These are phyloP conservation scores for Boletus eberwhitei DNA, from an alignment of 768 basidiomycete genomes.

Conservation along the genomic window DNA sequence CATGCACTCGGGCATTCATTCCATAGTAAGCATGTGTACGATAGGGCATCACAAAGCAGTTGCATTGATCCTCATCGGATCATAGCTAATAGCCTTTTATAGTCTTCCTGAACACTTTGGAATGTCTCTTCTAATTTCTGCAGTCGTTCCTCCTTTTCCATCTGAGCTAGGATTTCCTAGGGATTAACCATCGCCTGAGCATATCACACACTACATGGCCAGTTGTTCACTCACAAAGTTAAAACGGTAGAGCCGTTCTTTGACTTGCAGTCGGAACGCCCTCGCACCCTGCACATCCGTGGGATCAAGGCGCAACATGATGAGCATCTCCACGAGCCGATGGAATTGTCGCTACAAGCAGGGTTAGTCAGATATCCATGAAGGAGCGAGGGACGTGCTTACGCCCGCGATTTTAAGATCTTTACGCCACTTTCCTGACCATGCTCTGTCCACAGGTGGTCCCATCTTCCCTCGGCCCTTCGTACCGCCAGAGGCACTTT, in stretches of 20 bases:
- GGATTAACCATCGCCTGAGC: background rate
- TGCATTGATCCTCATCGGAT: conserved; percentile 23
- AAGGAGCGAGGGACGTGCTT: conserved; percentile 18
- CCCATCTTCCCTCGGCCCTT: conserved; percentile 58
- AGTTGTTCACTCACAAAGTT: conserved; percentile 69
- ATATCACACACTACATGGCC: background rate
- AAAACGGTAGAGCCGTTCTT: conserved; percentile 91
- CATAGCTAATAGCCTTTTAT: conserved; percentile 70
- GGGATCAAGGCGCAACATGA: conserved; percentile 67
- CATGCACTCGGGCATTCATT: background rate
- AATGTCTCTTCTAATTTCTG: conserved; percentile 94
- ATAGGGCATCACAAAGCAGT: conserved; percentile 1
- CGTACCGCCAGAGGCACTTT: conserved; percentile 21
- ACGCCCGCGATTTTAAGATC: conserved; percentile 91
- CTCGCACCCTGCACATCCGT: conserved; percentile 50
- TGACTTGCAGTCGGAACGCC: conserved; percentile 86
- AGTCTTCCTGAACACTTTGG: conserved; percentile 80
- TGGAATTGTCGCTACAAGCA: conserved; percentile 81
- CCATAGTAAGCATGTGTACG: no score
- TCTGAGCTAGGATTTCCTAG: conserved; percentile 83
- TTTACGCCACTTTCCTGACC: conserved; percentile 77
- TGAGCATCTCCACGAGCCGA: conserved; percentile 87
- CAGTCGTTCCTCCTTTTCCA: conserved; percentile 82
- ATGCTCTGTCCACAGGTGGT: conserved; percentile 71
- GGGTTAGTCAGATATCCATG: background rate